Base-by-base conservation (phyloP, 2,329 filamentous ascomycete genomes). In the Fonsecaea nubica region DNA sequence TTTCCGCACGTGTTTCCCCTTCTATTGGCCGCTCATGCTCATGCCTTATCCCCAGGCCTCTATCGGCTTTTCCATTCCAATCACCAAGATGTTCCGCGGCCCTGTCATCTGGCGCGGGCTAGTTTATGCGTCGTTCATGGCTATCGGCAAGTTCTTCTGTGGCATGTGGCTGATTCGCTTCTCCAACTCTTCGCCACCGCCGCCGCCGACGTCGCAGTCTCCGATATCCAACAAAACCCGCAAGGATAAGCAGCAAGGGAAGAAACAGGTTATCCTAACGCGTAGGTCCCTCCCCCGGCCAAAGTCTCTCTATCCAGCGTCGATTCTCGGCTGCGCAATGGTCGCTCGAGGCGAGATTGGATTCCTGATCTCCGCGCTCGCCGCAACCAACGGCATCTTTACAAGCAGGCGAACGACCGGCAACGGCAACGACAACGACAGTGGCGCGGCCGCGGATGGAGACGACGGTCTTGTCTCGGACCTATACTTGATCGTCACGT, bases 311-410 rank as follows among this genome's bases (percentile, higher is more conserved):
- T 89, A 92, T 68, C 90, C 90, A 0, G 84, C 87, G 0, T 81
- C 84, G 0, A 87, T 93, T 2, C 78, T 93, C 0, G 88, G 88
- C 0, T 80, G 85, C 18, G 86, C 86, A 2, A 94, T 94, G 91
- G 85, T 90, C 0, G 87, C 91, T 0, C 83, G 91, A n/a, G 91
- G 91, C 0, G 91, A 95, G 75, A 92, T 94, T 38, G 90, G 91
- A 0, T 92, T 92, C 68, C 76, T 94, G 52, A 92, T 95, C 67
- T 88, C 89, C 0, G 87, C 89, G 0, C 76, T 93, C 0, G 89
- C 89, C 0, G 84, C 91, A 72, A 83, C 78, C 4, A 78, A 80
- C 13, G 82, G 83, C 0, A 79, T 86, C 10, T 86, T 86, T 66
- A 40, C 59, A 13, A 12, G 38, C 3, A 45, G 15, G 30, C 30